Conservation (phyloP, 139 green algal species). For the Closterium sp. region DNA sequence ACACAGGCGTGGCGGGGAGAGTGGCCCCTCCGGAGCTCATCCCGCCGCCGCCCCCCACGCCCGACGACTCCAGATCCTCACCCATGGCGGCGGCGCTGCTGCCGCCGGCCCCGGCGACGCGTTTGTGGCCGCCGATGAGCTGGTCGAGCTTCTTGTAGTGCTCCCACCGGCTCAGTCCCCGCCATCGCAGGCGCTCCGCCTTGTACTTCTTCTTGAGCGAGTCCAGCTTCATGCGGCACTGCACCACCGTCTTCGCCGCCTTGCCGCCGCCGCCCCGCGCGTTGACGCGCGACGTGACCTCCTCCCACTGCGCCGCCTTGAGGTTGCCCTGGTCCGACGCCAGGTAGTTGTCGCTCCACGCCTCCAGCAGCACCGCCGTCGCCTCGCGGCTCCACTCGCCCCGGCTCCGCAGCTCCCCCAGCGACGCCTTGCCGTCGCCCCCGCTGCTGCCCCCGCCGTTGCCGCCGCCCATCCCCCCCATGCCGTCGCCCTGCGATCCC, state of each 20-base stretch:
- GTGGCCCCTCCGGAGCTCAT: not conserved
- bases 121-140: not conserved
- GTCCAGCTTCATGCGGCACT: slow-evolving; percentile 11
- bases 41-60: not conserved
- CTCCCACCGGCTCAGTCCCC: not conserved
- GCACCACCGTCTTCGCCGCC: not conserved
- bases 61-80: not conserved
- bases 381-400: slow-evolving; percentile 6
- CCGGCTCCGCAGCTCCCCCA: not conserved
- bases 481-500: not conserved
- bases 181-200: slow-evolving; percentile 2
- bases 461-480: not conserved
- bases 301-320: slow-evolving; percentile 7
- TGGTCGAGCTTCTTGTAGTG: not conserved
- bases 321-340: slow-evolving; percentile 2
- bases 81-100: not conserved
- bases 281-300: not conserved
- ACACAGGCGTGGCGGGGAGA: not conserved
- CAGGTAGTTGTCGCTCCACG: not conserved
- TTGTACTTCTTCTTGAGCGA: slow-evolving; percentile 13
- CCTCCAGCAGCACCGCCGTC: not conserved
- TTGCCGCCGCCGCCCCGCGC: not conserved
- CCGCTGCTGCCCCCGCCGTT: not conserved
- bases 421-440: not conserved
- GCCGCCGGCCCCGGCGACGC: not conserved